Conservation (phyloP, 139 green algal species). For the Coelastrella sp. region DNA sequence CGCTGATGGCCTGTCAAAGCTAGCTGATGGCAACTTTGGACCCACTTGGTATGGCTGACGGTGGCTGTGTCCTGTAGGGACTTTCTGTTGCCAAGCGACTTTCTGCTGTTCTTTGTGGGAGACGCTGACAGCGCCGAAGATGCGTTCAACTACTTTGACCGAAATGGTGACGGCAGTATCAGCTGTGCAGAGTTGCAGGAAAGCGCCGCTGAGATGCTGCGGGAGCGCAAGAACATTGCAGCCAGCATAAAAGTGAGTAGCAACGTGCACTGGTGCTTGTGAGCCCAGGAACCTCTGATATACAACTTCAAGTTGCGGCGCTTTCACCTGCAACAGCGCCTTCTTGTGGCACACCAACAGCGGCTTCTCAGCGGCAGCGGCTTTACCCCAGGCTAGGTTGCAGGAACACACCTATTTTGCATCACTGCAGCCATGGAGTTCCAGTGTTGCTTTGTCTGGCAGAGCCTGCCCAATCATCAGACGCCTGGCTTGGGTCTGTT, state of each 20-base stretch:
- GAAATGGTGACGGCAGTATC: constrained; percentile 32
- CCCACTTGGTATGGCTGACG: not conserved
- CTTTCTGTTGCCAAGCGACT: constrained; percentile 11
- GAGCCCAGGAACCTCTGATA: no score
- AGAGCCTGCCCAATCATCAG: not conserved
- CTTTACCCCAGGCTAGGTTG: no score
- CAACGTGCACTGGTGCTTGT: not conserved
- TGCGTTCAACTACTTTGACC: constrained; percentile 38
- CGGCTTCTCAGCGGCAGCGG: no score
- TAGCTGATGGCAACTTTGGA: no score
- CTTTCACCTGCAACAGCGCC: no score
- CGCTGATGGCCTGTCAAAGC: no score
- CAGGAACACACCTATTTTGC: no score
- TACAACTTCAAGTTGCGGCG: no score
- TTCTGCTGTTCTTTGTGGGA: constrained; percentile 23
- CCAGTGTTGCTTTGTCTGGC: no score
- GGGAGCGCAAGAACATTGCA: constrained; percentile 66
- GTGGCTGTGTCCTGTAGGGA: not conserved
- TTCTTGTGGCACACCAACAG: no score
- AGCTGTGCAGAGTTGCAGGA: constrained; percentile 45
- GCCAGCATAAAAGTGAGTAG: constrained; percentile 41
- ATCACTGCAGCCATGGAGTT: no score
- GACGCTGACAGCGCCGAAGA: constrained; percentile 5
- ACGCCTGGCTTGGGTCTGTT: not conserved
- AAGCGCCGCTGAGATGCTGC: constrained; percentile 53